phyloP scores from a whole-genome alignment of 768 basidiomycete genomes.

The Astraeus odoratus region DNA sequence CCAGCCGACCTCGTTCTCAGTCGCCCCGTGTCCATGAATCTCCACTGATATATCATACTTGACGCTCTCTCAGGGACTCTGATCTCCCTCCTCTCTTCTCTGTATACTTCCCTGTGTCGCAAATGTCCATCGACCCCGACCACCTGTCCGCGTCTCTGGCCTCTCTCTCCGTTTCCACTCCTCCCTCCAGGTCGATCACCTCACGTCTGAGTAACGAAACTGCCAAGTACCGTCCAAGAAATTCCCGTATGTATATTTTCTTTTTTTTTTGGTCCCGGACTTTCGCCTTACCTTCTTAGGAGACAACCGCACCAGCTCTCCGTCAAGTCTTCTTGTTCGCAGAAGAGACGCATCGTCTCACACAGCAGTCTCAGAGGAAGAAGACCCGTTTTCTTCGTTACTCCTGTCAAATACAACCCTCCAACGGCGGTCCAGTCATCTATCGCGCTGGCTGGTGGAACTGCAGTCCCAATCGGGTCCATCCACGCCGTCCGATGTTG shows the following conservation, averaged over 20 bases:
- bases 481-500: constrained; percentile 8
- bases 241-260: constrained; percentile 16
- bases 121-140: constrained; percentile 19
- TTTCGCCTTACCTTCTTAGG: constrained; percentile 19
- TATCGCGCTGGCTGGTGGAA: constrained; percentile 41
- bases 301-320: constrained; percentile 15
- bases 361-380: constrained; percentile 7
- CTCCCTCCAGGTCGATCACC: constrained; percentile 9
- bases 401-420: constrained; percentile 8
- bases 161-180: constrained; percentile 13
- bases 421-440: constrained; percentile 32
- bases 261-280: constrained; percentile 23
- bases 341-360: constrained; percentile 20
- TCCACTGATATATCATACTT: no score
- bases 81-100: background rate
- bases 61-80: no score
- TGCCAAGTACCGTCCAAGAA: background rate
- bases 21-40: no score
- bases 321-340: constrained; percentile 25
- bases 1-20: no score
- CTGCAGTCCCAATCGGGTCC: constrained; percentile 24
- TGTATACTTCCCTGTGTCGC: background rate
- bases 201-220: constrained; percentile 18
- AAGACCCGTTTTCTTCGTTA: constrained; percentile 3
- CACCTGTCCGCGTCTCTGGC: constrained; percentile 12